Evolutionary conservation across 2,329 filamentous ascomycete genomes (phyloP), one percentile per base, ranked within the genome.

Genomic region (Neocucurbitaria cava): DNA sequence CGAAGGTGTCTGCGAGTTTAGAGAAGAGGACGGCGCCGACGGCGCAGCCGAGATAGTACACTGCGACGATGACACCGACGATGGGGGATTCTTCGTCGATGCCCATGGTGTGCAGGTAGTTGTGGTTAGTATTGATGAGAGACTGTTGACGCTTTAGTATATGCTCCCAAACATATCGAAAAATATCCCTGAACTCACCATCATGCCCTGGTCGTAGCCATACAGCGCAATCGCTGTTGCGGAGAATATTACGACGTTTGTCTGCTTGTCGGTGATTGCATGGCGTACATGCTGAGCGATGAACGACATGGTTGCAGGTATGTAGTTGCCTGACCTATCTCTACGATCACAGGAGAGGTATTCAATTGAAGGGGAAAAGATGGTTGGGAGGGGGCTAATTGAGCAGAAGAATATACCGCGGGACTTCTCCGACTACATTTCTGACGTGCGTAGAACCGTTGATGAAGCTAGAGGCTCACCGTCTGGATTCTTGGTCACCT

Each of bases 1-100:
- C 85, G 45, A 77, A 76, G 40, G 68, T 74, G 59, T 87, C 84
- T 5, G 84, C 83, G 20, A 83, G 73, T 63, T 76, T 79, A n/a
- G 81, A 85, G 57, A 85, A 85, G 18, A 85, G 59, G 1, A 87
- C 80, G 2, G 84, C 83, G 13, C 85, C 85, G 3, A 83, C 70
- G 3, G 84, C 78, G 61, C 84, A 87, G n/a, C 85, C 84, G 5
- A 87, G 79, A 60, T 87, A 87, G 75, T 87, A 87, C 26, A 87
- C 78, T 2, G 83, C 82, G 15, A 87, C 84, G 49, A 87, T 84
- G 50, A 86, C 77, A 49, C 85, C 85, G 31, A 87, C 83, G 20
- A 86, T 62, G 1, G 83, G 78, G 4, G 79, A 80, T 28, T 81
- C 76, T 58, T 76, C 75, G 6, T 62, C 53, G 31, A 87, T 83